Percentiles rank a stretch among this genome's conserved stretches.
These are phyloP conservation scores for Henningerozyma blattae DNA, from an alignment of 805 yeast genomes.

Conservation along the genomic window DNA sequence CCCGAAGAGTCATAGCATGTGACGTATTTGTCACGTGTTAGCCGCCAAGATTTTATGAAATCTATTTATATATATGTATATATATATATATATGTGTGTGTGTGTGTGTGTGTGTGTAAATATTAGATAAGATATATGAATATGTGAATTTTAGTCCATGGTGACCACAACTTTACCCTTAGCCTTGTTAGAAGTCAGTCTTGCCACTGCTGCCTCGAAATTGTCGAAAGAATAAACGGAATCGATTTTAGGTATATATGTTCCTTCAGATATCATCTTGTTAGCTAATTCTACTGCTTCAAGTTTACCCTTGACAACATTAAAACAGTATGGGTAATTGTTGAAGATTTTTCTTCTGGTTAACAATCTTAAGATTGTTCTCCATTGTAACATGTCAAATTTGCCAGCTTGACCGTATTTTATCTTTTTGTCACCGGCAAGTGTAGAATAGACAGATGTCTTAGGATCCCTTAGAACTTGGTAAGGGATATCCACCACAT, in stretches of 20 bases:
- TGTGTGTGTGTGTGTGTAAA: no score
- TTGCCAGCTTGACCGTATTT: conserved; percentile 9
- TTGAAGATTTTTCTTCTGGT: conserved; percentile 5
- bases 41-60: no score
- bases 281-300: conserved; percentile 13
- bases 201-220: conserved; percentile 37
- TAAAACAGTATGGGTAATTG: conserved; percentile 21
- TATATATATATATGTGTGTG: no score
- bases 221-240: conserved; percentile 39
- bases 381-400: background rate
- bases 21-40: no score
- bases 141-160: no score
- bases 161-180: conserved; percentile 49
- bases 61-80: no score
- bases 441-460: conserved; percentile 34
- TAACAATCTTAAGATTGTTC: background rate
- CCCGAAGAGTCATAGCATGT: no score
- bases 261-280: conserved; percentile 15
- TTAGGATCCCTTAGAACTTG: background rate
- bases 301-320: conserved; percentile 3
- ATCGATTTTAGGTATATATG: conserved; percentile 39
- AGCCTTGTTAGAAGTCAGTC: conserved; percentile 34
- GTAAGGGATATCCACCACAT: conserved; percentile 5
- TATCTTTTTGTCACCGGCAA: conserved; percentile 42
- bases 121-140: no score